Evolutionary conservation across 805 yeast species (phyloP).

Genomic region (Metschnikowia lochheadii): DNA sequence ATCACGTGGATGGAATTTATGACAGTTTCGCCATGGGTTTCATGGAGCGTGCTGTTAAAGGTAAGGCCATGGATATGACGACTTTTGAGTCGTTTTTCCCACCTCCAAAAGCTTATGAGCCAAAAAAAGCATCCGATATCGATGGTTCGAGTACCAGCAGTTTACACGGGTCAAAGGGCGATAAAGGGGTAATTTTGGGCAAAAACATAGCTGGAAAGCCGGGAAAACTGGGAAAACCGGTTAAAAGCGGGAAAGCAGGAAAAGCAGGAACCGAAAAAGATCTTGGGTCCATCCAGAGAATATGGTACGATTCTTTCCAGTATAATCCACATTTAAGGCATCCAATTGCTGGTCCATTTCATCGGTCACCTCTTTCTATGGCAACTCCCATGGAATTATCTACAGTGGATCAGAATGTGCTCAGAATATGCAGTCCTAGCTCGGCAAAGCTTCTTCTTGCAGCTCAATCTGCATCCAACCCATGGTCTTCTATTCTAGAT

Average conservation of each 20-base stretch:
- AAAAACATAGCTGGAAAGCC: neutral
- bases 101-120: constrained; percentile 5
- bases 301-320: constrained; percentile 32
- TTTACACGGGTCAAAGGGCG: neutral
- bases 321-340: constrained; percentile 30
- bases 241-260: neutral
- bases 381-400: constrained; percentile 32
- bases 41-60: constrained; percentile 7
- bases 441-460: constrained; percentile 26
- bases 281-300: constrained; percentile 26
- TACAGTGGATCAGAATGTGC: constrained; percentile 30
- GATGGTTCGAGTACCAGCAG: neutral
- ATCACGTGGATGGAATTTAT: constrained; percentile 10
- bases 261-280: constrained; percentile 7
- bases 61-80: constrained; percentile 8
- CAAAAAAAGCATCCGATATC: no score
- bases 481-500: constrained; percentile 28
- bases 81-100: constrained; percentile 16
- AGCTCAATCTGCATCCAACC: constrained; percentile 29
- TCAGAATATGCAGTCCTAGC: constrained; percentile 25
- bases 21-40: constrained; percentile 11
- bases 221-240: neutral
- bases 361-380: constrained; percentile 33
- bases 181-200: neutral
- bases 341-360: constrained; percentile 35